Conservation (phyloP, 2,329 filamentous ascomycete genomes). For the Trichoderma atroviride region DNA sequence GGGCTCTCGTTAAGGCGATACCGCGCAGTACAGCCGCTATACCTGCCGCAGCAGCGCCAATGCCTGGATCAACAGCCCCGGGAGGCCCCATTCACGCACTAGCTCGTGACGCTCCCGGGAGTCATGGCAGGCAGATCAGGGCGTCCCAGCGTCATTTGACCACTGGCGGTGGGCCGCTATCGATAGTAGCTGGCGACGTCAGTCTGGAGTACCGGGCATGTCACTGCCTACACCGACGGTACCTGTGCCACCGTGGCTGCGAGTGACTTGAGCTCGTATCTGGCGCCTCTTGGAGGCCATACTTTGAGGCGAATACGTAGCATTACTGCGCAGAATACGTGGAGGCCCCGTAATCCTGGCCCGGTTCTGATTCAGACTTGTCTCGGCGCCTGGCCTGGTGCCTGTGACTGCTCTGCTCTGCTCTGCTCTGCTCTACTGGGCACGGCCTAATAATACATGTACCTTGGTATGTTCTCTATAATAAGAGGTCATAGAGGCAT, state of each 20-base stretch:
- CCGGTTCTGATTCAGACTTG: background rate
- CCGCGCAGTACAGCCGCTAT: conserved; percentile 3
- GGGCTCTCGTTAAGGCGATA: conserved; percentile 23
- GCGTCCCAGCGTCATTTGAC: conserved; percentile 27
- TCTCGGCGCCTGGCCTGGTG: background rate
- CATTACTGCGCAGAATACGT: background rate
- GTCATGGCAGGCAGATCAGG: conserved; percentile 26
- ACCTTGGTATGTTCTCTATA: too few species aligned
- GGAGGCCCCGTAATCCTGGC: too few species aligned
- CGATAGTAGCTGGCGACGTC: conserved; percentile 24
- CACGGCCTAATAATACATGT: too few species aligned
- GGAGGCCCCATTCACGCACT: conserved; percentile 25
- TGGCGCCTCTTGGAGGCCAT: background rate
- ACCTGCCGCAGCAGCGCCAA: conserved; percentile 19
- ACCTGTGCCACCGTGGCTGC: background rate
- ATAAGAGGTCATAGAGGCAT: background rate
- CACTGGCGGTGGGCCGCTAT: conserved; percentile 20
- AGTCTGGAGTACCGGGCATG: conserved; percentile 1
- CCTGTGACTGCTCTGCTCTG: background rate
- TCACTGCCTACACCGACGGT: conserved; percentile 19
- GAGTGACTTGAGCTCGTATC: background rate
- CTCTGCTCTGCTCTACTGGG: too few species aligned
- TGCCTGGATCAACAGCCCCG: conserved; percentile 15
- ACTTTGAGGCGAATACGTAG: background rate
- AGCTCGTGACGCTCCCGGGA: conserved; percentile 27